Base-by-base conservation (phyloP, 2,329 filamentous ascomycete species). In the Aspergillus ochraceoroseus region DNA sequence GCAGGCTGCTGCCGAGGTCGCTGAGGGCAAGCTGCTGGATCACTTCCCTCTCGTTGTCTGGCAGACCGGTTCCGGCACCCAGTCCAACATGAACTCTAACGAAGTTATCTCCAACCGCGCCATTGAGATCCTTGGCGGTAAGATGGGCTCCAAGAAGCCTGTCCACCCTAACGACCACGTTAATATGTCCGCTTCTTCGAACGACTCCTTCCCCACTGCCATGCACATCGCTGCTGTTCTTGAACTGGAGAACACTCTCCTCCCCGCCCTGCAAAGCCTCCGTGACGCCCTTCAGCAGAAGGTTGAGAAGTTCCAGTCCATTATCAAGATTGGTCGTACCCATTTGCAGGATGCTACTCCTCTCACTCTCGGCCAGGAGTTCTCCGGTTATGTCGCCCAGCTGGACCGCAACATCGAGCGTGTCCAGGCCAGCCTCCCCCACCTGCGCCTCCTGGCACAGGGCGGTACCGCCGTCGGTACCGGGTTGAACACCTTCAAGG, bases 21-120 rank as follows among this genome's bases (percentile, higher is more conserved):
- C 90, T 42, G 83, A 86, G 51, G 81, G 92, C 63, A 94, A 95
- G 77, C 83, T 96, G 58, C 68, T 94, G 61, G 89, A 95, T 68
- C 90, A 96, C 76, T 96, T 98, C 73, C 92, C 92, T 52, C 85
- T 96, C 47, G 90, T 96, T 42, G 90, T 98, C 63, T 98, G 92
- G 92, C 92, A 98, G 76, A 98, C 92, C 39, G 92, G 92, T 51
- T 96, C 92, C 35, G 92, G 92, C 64, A 96, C 92, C 19, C 92
- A 96, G 76, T 95, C 89, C 68, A 96, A 95, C 80, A 96, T 96
- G 92, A 98, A 98, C 74, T 89, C 90, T 65, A 98, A 98, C 75
- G 92, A 98, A 70, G 92, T 98, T 70, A 96, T 98, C 70, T 95
- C 90, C 52, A 98, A 96, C 79, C 87, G 92, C 53, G 92, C 92